Evolutionary conservation across 2,329 filamentous ascomycete species (phyloP).

Genomic region (Achaetomium macrosporum): DNA sequence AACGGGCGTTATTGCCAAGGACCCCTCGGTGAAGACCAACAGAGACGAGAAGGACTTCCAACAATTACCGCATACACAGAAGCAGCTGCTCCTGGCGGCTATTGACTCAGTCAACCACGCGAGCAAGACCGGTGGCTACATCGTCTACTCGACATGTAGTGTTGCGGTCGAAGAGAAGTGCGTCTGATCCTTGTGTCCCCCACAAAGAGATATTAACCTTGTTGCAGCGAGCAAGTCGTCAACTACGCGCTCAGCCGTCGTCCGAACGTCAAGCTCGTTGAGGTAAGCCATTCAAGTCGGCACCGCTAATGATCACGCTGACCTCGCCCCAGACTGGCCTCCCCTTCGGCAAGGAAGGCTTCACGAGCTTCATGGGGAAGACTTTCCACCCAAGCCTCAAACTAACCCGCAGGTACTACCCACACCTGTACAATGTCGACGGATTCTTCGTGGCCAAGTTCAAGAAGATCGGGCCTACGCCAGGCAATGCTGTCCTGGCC

Average conservation of each 20-base stretch:
- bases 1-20: slow-evolving; percentile 96
- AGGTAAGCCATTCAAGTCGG: slow-evolving; percentile 31
- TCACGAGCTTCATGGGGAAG: slow-evolving; percentile 87
- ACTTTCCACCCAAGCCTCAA: slow-evolving; percentile 81
- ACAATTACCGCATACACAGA: slow-evolving; percentile 86
- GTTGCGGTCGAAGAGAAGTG: slow-evolving; percentile 81
- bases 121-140: slow-evolving; percentile 87
- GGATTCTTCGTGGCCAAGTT: slow-evolving; percentile 98
- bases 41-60: slow-evolving; percentile 96
- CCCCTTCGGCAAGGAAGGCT: slow-evolving; percentile 85
- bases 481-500: slow-evolving; percentile 46
- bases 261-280: slow-evolving; percentile 88
- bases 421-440: slow-evolving; percentile 89
- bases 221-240: slow-evolving; percentile 42
- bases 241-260: slow-evolving; percentile 88
- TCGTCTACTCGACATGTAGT: slow-evolving; percentile 95
- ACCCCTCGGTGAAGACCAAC: slow-evolving; percentile 95
- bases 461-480: slow-evolving; percentile 80
- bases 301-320: neutral
- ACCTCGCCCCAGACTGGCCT: slow-evolving; percentile 56
- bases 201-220: slow-evolving; percentile 1
- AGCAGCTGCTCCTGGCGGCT: slow-evolving; percentile 84
- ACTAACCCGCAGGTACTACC: slow-evolving; percentile 79
- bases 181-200: slow-evolving; percentile 4
- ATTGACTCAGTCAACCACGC: slow-evolving; percentile 92